Conservation (phyloP, 2,329 filamentous ascomycete species). For the Colletotrichum eleusines region DNA sequence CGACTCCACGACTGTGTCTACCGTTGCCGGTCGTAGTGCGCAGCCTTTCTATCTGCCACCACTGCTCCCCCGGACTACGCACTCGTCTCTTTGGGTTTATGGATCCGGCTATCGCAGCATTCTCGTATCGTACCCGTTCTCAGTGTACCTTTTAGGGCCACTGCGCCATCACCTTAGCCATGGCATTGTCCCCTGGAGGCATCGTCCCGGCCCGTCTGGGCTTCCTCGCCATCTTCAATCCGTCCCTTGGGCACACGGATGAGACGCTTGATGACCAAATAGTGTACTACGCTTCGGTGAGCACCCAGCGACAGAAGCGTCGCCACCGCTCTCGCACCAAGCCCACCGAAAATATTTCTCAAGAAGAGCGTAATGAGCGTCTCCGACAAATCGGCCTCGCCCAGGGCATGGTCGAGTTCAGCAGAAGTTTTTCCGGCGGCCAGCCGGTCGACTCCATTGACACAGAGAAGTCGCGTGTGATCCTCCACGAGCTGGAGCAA, state of each 20-base stretch:
- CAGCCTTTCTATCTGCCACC: background rate
- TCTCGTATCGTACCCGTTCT: constrained; percentile 6
- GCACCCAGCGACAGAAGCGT: constrained; percentile 54
- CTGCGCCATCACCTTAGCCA: constrained; percentile 5
- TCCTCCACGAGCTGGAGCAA: constrained; percentile 87
- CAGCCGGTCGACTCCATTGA: constrained; percentile 86
- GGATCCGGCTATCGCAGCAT: constrained; percentile 8
- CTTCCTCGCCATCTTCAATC: constrained; percentile 96
- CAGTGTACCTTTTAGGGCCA: constrained; percentile 5
- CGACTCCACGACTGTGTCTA: background rate
- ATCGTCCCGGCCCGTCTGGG: constrained; percentile 85
- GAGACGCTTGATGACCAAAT: constrained; percentile 81
- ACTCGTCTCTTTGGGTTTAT: background rate
- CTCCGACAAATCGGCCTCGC: constrained; percentile 94
- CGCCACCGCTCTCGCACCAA: constrained; percentile 57
- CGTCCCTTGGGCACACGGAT: constrained; percentile 74
- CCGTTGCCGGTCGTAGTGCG: background rate
- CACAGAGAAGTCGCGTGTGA: constrained; percentile 87
- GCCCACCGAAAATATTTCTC: constrained; percentile 59
- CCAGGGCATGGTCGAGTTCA: constrained; percentile 96
- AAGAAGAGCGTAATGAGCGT: constrained; percentile 84
- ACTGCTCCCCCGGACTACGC: background rate
- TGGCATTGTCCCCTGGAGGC: constrained; percentile 40
- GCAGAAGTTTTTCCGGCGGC: constrained; percentile 85
- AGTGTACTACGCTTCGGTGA: constrained; percentile 87